A percentile compares a stretch with the other conserved stretches of the same genome.
phyloP scores from a whole-genome alignment of 2,329 filamentous ascomycete species.

The Talaromyces sp. region DNA sequence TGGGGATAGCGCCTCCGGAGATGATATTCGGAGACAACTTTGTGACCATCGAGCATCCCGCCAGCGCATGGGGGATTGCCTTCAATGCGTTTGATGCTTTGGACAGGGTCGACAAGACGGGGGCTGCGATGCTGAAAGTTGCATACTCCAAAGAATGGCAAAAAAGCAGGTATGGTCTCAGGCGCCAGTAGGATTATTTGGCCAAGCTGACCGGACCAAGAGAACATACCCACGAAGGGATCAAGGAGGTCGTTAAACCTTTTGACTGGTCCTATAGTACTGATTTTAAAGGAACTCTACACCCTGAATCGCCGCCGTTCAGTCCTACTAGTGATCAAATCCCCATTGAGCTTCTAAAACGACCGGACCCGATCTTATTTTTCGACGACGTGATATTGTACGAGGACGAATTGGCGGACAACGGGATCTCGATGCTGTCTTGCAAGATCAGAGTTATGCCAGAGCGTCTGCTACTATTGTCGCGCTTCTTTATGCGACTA shows the following conservation, averaged over 20 bases:
- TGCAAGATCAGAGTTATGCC: constrained; percentile 94
- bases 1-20: constrained; percentile 86
- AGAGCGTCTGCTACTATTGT: constrained; percentile 74
- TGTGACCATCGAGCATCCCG: constrained; percentile 67
- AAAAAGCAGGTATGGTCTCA: constrained; percentile 49
- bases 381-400: constrained; percentile 95
- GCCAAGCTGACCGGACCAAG: constrained; percentile 38
- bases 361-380: constrained; percentile 90
- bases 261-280: constrained; percentile 99
- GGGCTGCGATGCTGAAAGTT: constrained; percentile 83
- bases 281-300: constrained; percentile 69
- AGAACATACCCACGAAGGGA: constrained; percentile 73
- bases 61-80: constrained; percentile 68
- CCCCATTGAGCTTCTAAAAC: constrained; percentile 77
- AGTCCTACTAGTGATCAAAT: constrained; percentile 53
- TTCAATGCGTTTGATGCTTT: constrained; percentile 87
- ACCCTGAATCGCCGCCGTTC: constrained; percentile 34
- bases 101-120: constrained; percentile 90
- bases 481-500: constrained; percentile 84
- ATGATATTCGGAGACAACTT: constrained; percentile 99
- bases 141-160: constrained; percentile 89
- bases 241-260: constrained; percentile 89
- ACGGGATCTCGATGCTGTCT: constrained; percentile 84
- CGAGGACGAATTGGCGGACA: constrained; percentile 96
- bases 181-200: background rate